phyloP scores from a whole-genome alignment of 495 filamentous ascomycete genomes.

The Rusavskia elegans region DNA sequence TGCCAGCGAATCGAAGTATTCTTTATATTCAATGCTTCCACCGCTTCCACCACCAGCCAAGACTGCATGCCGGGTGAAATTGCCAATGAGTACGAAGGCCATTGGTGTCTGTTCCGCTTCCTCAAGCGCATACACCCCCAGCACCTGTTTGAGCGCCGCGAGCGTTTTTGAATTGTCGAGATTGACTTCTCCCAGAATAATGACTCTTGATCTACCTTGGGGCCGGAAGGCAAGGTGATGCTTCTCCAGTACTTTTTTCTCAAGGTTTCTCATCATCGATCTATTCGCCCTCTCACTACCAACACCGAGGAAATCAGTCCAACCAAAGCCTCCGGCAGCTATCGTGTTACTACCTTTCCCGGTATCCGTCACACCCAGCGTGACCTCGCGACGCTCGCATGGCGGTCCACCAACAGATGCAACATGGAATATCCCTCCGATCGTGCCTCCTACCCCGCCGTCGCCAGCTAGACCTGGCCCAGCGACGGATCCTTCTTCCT shows the following conservation, averaged over 20 bases:
- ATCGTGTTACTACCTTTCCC: slow-evolving; percentile 29
- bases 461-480: slow-evolving; percentile 54
- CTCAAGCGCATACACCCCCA: slow-evolving; percentile 50
- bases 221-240: slow-evolving; percentile 21
- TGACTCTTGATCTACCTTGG: slow-evolving; percentile 32
- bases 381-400: slow-evolving; percentile 65
- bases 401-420: slow-evolving; percentile 82
- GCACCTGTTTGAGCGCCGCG: slow-evolving; percentile 59
- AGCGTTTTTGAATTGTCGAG: slow-evolving; percentile 67
- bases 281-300: slow-evolving; percentile 81
- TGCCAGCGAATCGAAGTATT: slow-evolving; percentile 78
- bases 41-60: slow-evolving; percentile 51
- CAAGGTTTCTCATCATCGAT: slow-evolving; percentile 61
- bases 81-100: slow-evolving; percentile 65
- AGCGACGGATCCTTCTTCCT: slow-evolving; percentile 63
- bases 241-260: slow-evolving; percentile 20
- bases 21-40: slow-evolving; percentile 83
- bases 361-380: slow-evolving; percentile 50
- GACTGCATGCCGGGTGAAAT: slow-evolving; percentile 61
- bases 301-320: slow-evolving; percentile 88
- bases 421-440: slow-evolving; percentile 77
- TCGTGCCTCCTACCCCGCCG: slow-evolving; percentile 70
- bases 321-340: slow-evolving; percentile 73
- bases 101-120: slow-evolving; percentile 52
- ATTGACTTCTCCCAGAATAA: slow-evolving; percentile 66